These are phyloP conservation scores for Spathaspora boniae DNA, from an alignment of 805 yeast genomes.

Conservation along the genomic window DNA sequence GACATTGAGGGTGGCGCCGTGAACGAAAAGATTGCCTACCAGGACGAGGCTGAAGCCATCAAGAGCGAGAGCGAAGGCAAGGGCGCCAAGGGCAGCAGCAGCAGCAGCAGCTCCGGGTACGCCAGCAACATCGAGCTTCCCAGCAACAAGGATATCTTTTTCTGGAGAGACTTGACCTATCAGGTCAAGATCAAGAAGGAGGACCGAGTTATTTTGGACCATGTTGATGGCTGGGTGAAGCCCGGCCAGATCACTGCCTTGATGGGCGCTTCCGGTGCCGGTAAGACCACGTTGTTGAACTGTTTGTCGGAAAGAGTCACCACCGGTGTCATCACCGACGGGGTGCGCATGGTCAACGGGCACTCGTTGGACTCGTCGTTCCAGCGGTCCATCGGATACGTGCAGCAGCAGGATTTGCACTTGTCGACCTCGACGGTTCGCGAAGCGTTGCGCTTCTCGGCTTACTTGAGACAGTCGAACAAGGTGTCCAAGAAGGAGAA, in stretches of 20 bases:
- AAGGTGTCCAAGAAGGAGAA: constrained; percentile 46
- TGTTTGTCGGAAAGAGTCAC: constrained; percentile 69
- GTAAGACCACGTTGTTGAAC: constrained; percentile 74
- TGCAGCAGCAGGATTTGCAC: constrained; percentile 33
- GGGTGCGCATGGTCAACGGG: constrained; percentile 62
- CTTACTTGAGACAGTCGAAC: constrained; percentile 65
- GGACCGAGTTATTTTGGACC: constrained; percentile 37
- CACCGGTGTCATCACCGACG: constrained; percentile 69
- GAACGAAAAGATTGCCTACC: constrained; percentile 24
- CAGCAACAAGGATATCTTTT: constrained; percentile 50
- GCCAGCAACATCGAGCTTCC: constrained; percentile 8
- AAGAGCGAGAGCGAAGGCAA: too few species aligned
- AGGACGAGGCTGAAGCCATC: constrained; percentile 26
- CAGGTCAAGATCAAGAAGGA: constrained; percentile 60
- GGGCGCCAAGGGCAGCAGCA: constrained; percentile 3
- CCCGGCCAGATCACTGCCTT: constrained; percentile 81
- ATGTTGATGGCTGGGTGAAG: constrained; percentile 62
- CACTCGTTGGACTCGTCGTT: constrained; percentile 53
- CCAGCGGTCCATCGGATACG: constrained; percentile 32
- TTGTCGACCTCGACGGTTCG: constrained; percentile 29
- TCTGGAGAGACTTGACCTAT: constrained; percentile 74
- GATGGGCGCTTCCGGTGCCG: constrained; percentile 89
- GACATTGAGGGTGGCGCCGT: constrained; percentile 15
- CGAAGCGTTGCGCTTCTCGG: constrained; percentile 70
- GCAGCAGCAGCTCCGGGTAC: constrained; percentile 15